Base-by-base conservation (phyloP, 805 yeast genomes). In the Kluyveromyces lactis region DNA sequence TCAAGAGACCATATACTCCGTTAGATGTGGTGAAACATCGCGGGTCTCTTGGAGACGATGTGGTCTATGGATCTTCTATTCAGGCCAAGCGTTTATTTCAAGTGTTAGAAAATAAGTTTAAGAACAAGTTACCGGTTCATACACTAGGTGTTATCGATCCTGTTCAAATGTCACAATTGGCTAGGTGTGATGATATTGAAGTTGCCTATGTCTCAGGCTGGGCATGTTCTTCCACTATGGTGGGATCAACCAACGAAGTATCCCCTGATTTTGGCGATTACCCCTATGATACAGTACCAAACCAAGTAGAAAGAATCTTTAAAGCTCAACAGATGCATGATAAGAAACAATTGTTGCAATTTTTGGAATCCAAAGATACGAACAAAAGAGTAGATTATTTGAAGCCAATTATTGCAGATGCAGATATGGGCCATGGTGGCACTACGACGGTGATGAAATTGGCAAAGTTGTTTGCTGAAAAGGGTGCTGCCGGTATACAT, bases 201-300 rank as follows among this genome's bases (percentile, higher is more conserved):
- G 73, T 66, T 16, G 65, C 69, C 6, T 79, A 72, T 52, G 71
- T 73, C 26, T 72, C 78, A 23, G 83, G 83, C 1, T 78, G 79
- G 77, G 84, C 78, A 2, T 73, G 73, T 35, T 73, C 78, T 1
- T 65, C 75, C 17, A 68, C 73, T 1, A 51, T 77, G 44, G 76
- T 79, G 7, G 54, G 56, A 8, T 68, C 79, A 3, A 77, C 81
- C 3, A 72, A 76, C 50, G 83, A 78, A 47, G 79, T 75, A 3
- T 69, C 77, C 2, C 80, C 82, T 1, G 84, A 78, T 51, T 74
- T 75, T 53, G 84, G 82, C 16, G 84, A 78, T 52, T 78, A 78
- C 50, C 83, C 84, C 0, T 77, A 77, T 49, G 77, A 77, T 47
- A 78, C 84, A 0, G 81, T 78, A 2, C 84, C 84, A n/a, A 74